Percentiles rank a stretch among this genome's conserved stretches.
These are phyloP conservation scores for Saccharomyces hybrid DNA, from an alignment of 1,139 yeast species.

Conservation along the genomic window DNA sequence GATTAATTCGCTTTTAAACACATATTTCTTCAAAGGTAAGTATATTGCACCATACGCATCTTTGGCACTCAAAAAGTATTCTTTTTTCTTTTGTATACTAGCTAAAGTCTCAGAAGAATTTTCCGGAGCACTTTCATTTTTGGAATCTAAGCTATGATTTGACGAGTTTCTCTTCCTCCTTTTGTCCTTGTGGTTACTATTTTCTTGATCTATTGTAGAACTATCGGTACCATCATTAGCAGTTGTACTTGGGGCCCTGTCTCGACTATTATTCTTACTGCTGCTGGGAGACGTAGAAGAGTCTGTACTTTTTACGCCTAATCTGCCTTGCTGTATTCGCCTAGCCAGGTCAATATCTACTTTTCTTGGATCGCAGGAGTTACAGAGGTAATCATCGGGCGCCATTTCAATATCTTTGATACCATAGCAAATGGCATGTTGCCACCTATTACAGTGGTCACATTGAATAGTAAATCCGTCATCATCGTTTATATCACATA, in stretches of 20 bases:
- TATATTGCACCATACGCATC: constrained; percentile 48
- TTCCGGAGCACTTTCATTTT: neutral
- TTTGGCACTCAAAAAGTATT: constrained; percentile 29
- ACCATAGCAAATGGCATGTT: constrained; percentile 85
- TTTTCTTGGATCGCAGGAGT: constrained; percentile 63
- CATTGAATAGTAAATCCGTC: constrained; percentile 95
- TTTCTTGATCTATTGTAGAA: constrained; percentile 12
- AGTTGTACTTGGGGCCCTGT: constrained; percentile 6
- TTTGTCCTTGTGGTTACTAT: constrained; percentile 15
- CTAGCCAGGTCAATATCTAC: constrained; percentile 47
- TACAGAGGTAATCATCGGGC: constrained; percentile 80
- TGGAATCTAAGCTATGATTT: constrained; percentile 7
- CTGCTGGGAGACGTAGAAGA: constrained; percentile 4
- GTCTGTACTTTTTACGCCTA: constrained; percentile 12
- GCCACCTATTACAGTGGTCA: constrained; percentile 89
- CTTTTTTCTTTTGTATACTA: constrained; percentile 26
- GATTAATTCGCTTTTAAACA: constrained; percentile 38
- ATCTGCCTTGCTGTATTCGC: constrained; percentile 40
- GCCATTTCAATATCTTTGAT: constrained; percentile 64
- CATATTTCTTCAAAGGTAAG: constrained; percentile 41
- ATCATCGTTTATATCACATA: constrained; percentile 83
- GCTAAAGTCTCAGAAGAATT: neutral
- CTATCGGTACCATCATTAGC: constrained; percentile 14
- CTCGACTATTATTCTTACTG: constrained; percentile 17
- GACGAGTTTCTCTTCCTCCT: constrained; percentile 2